phyloP scores from a whole-genome alignment of 2,329 filamentous ascomycete species.

The Colletotrichum graminicola region DNA sequence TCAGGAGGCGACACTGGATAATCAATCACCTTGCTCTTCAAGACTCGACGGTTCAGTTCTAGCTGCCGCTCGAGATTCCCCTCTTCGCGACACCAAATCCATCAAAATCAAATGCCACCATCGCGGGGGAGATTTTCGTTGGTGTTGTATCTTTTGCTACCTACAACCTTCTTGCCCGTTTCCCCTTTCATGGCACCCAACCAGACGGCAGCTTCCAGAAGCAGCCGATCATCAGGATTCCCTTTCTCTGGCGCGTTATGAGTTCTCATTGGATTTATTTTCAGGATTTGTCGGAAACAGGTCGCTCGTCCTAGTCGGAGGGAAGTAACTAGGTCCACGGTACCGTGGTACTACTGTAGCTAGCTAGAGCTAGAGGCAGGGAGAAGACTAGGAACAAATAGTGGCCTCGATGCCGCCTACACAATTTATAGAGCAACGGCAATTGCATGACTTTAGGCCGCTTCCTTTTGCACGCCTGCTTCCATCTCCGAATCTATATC shows the following conservation, averaged over 20 bases:
- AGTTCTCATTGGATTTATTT: not conserved
- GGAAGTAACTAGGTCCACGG: not conserved
- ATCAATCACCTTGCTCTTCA: not conserved
- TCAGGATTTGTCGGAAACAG: not conserved
- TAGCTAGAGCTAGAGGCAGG: not conserved
- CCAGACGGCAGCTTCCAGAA: not conserved
- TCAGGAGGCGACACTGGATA: not conserved
- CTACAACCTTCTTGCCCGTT: not conserved
- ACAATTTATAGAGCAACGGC: not conserved
- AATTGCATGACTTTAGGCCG: not conserved
- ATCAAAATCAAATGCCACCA: not conserved
- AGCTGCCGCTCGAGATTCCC: not conserved
- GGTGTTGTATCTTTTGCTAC: not conserved
- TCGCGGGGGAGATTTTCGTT: not conserved
- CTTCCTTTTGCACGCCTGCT: not conserved
- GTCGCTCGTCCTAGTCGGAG: not conserved
- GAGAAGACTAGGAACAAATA: not conserved
- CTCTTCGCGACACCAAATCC: not conserved
- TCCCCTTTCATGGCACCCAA: not conserved
- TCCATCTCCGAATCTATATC: not conserved
- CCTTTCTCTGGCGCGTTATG: not conserved
- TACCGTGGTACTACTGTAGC: not conserved
- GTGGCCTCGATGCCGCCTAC: no score
- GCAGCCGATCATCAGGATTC: not conserved
- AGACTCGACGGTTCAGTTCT: not conserved